A percentile compares a stretch with the other conserved stretches of the same genome.
phyloP scores from a whole-genome alignment of 257 asterid genomes.

The Craterostigma plantagineum region DNA sequence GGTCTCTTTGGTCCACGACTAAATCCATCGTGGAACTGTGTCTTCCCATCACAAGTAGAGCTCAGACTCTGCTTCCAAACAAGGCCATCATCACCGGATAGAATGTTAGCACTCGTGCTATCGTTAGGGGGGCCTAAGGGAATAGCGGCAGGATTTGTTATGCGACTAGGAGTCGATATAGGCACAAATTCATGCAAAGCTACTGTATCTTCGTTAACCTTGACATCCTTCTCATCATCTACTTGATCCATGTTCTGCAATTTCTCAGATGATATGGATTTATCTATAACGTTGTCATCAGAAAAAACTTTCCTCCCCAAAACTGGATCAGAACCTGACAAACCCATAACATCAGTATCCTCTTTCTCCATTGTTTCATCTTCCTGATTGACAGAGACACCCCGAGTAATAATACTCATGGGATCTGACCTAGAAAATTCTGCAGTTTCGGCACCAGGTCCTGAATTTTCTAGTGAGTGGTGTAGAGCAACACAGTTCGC shows the following conservation, averaged over 20 bases:
- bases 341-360: too few relatives aligned
- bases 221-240: too few relatives aligned
- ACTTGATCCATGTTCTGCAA: too few relatives aligned
- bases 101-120: too few relatives aligned
- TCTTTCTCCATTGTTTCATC: not conserved
- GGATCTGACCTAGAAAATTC: constrained; percentile 16
- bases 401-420: constrained; percentile 14
- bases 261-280: too few relatives aligned
- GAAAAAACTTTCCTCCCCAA: too few relatives aligned
- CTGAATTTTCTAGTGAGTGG: constrained; percentile 20
- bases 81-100: constrained; percentile 12
- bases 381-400: constrained; percentile 10
- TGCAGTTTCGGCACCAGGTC: constrained; percentile 15
- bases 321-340: too few relatives aligned
- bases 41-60: constrained; percentile 37
- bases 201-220: too few relatives aligned
- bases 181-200: too few relatives aligned
- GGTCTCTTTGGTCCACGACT: constrained; percentile 81
- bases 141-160: constrained; percentile 3
- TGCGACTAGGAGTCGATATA: too few relatives aligned
- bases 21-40: constrained; percentile 36
- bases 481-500: constrained; percentile 9
- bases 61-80: constrained; percentile 24
- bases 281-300: too few relatives aligned
- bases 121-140: too few relatives aligned